These are phyloP conservation scores for Trametes villosa DNA, from an alignment of 768 basidiomycete genomes.

Conservation along the genomic window DNA sequence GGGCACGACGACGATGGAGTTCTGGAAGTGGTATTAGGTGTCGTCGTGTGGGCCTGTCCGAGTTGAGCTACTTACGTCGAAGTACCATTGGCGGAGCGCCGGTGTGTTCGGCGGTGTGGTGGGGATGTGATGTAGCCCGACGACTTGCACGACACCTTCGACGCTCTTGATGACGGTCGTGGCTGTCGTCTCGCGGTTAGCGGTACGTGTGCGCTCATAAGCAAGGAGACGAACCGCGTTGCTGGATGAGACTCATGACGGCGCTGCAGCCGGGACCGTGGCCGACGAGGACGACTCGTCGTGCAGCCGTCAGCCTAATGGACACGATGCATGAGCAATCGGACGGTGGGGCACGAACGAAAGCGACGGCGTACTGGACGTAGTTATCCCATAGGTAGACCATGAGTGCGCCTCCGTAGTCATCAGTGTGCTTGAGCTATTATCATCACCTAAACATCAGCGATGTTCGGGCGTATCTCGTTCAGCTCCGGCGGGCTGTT, in stretches of 20 bases:
- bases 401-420: conserved; percentile 60
- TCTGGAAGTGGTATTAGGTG: conserved; percentile 44
- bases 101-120: conserved; percentile 57
- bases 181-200: conserved; percentile 36
- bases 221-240: conserved; percentile 56
- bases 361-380: conserved; percentile 64
- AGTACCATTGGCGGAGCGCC: conserved; percentile 73
- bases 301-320: conserved; percentile 69
- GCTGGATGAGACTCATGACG: conserved; percentile 72
- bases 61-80: conserved; percentile 49
- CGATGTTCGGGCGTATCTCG: too few relatives aligned
- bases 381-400: conserved; percentile 97
- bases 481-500: conserved; percentile 8
- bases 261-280: conserved; percentile 84
- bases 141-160: conserved; percentile 76
- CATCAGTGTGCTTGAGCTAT: conserved; percentile 41
- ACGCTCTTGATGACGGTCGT: conserved; percentile 63
- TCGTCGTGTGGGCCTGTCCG: not conserved
- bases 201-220: not conserved
- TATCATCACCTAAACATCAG: conserved; percentile 17
- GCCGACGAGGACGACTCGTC: conserved; percentile 79
- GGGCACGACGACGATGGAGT: conserved; percentile 74
- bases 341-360: not conserved
- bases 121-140: conserved; percentile 65
- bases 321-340: not conserved